Evolutionary conservation across 2,329 filamentous ascomycete genomes (phyloP), one percentile per base, ranked within the genome.

Genomic region (Penicillium sp.): DNA sequence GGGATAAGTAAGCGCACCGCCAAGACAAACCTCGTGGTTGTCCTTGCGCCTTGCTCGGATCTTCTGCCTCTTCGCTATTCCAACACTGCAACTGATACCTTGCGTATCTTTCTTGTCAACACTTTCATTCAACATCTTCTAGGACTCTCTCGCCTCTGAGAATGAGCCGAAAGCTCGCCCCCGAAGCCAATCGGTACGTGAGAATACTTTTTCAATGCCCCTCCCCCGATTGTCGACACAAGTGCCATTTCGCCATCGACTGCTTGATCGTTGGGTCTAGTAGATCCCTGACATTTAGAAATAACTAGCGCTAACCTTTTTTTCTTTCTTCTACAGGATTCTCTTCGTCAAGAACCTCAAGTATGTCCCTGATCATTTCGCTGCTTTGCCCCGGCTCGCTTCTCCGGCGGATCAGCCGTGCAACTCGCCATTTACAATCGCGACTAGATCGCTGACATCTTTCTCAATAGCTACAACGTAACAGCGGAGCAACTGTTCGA

Each of bases 331-430:
- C 29, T 66, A 63, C 69, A 96, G 93, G 88, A 93, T 94, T 89
- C 90, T 99, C 83, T 97, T 97, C 86, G 93, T 97, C 74, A 97
- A 97, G 91, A 97, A 99, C 86, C 86, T 97, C 83, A 96, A 90
- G 91, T 96, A 79, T 68, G 82, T 79, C 57, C 54, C 44, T 52
- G n/a, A 44, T 47, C 49, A 49, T 27, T 55, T 55, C 38, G 51
- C 19, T 47, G 23, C 53, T 50, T 57, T 55, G 10, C 56, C 41
- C 38, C 45, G 39, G 39, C 53, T 53, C 41, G 23, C 27, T 49
- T 35, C 23, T 17, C 23, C 49, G 29, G 39, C 38, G 21, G 38
- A 21, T 53, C 35, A 23, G 35, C 38, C 44, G 19, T 48, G 33
- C 33, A 48, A 42, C 29, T 38, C n/a, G 38, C n/a, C 50, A 49